Percentiles rank a stretch among this genome's conserved stretches.
Conservation (phyloP, 2,329 filamentous ascomycete species). For the Amylocarpus encephaloides region DNA sequence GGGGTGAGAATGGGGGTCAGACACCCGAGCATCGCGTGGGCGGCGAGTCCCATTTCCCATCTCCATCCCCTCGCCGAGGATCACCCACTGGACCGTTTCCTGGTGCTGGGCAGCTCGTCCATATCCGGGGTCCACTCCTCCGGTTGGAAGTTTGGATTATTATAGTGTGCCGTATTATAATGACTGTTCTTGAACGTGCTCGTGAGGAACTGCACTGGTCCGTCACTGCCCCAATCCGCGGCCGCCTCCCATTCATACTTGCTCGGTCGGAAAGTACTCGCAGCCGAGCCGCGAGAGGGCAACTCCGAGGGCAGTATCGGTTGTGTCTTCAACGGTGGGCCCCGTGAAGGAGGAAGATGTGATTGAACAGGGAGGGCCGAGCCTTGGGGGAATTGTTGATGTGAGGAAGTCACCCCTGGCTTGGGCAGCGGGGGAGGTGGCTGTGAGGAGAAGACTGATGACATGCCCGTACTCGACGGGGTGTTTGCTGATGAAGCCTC, state of each 20-base stretch:
- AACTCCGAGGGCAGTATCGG: slow-evolving; percentile 14
- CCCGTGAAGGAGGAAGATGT: slow-evolving; percentile 15
- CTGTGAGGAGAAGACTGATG: slow-evolving; percentile 19
- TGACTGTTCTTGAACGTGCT: slow-evolving; percentile 60
- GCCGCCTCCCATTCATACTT: slow-evolving; percentile 30
- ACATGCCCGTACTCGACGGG: slow-evolving; percentile 16
- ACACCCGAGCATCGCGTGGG: too few species aligned
- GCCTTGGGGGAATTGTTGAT: slow-evolving; percentile 14
- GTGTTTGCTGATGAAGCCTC: slow-evolving; percentile 18
- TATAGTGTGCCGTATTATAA: slow-evolving; percentile 61
- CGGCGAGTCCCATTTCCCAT: too few species aligned
- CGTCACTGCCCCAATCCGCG: slow-evolving; percentile 26
- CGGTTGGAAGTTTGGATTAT: slow-evolving; percentile 56
- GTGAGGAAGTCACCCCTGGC: slow-evolving; percentile 14
- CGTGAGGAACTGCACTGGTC: slow-evolving; percentile 35
- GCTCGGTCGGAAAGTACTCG: slow-evolving; percentile 28
- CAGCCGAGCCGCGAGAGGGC: slow-evolving; percentile 19
- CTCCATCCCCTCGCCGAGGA: too few species aligned
- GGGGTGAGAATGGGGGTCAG: too few species aligned
- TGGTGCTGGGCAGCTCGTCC: slow-evolving; percentile 22
- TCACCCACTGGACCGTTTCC: slow-evolving; percentile 20
- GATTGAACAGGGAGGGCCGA: slow-evolving; percentile 19
- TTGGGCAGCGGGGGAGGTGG: slow-evolving; percentile 14
- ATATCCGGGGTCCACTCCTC: slow-evolving; percentile 40
- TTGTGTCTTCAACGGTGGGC: slow-evolving; percentile 16